Base-by-base conservation (phyloP, 208 protist species). In the Tritrichomonas musculus region DNA sequence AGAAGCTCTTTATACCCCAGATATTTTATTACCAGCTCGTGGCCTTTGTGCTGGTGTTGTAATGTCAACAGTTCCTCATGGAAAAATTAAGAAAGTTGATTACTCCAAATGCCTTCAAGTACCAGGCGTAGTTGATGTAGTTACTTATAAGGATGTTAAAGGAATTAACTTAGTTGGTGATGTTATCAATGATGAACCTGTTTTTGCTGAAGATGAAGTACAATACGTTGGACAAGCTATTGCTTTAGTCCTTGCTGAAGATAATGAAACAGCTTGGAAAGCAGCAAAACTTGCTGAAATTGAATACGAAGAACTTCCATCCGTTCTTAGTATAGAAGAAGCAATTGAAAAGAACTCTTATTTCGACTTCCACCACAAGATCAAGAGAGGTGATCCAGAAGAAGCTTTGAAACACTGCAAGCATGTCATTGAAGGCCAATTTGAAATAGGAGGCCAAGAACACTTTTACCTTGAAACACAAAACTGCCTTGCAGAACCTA, bases 391-490 rank as follows among this genome's bases (percentile, higher is more conserved):
- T 47, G 94, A 97, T 60, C 41, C 95, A 13, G 94, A 96, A 4
- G 65, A 94, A 33, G 96, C 53, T 0, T 95, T 97, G 4, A 49
- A 47, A 13, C 50, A 94, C 20, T 57, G 65, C n/a, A 84, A 96
- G n/a, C 73, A 94, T 39, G 65, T 97, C 0, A 57, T 97, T 1
- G 94, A 96, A 75, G 96, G 95, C 41, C 64, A 94, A 39, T 55
- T 95, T 14, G 66, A 93, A 30, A 93, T 96, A n/a, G 96, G 95
- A 25, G 97, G 95, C 1, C 97, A 98, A 95, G 96, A 97, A 84
- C 97, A 98, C 75, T 97, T 98, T 65, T 97, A 98, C 93, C 57
- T 98, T 0, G 97, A 98, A 93, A 95, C 97, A 44, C 60, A 94
- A 27, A 94, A 88, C 22, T 93, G 92, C 17, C 60, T 97, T 0